Evolutionary conservation across 2,329 filamentous ascomycete species (phyloP), one percentile per base, ranked within the genome.

Genomic region (Camillea tinctor): DNA sequence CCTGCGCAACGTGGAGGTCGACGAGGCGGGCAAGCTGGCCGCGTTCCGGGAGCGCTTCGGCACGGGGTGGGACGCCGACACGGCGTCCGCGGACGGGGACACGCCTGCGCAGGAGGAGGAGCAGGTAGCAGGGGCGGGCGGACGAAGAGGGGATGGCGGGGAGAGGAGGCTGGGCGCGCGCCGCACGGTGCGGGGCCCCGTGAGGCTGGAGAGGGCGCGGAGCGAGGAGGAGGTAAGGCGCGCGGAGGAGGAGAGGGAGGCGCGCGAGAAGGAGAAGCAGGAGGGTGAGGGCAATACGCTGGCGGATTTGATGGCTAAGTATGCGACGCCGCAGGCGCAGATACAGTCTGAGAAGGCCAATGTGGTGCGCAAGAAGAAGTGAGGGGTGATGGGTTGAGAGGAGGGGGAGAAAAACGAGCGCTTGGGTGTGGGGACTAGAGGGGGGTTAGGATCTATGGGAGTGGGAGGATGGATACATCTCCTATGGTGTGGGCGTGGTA

Each of bases 31-130:
- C 19, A 87, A 90, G 72, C 79, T 99, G 71, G 90, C 89, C 56
- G 90, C 91, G 58, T 99, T 99, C 80, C 84, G 95, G 70, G 84
- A 84, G 63, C 85, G 90, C 59, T 99, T 93, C 80, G 95, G 95
- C 23, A 82, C 89, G 60, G 87, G 87, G 11, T 99, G 91, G 82
- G 95, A 99, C 22, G 78, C 74, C 9, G 77, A 73, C 59, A 69
- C 69, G n/a, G n/a, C n/a, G n/a, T n/a, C n/a, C n/a, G n/a, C n/a
- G n/a, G n/a, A n/a, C n/a, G n/a, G n/a, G n/a, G n/a, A n/a, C n/a
- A n/a, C n/a, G n/a, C n/a, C n/a, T n/a, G n/a, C n/a, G n/a, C n/a
- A n/a, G n/a, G n/a, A n/a, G n/a, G n/a, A n/a, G n/a, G n/a, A n/a
- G n/a, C n/a, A n/a, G n/a, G n/a, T n/a, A n/a, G n/a, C n/a, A n/a